These are phyloP conservation scores for Violaceomyces palustris DNA, from an alignment of 1,284 basidiomycete genomes.

Conservation along the genomic window DNA sequence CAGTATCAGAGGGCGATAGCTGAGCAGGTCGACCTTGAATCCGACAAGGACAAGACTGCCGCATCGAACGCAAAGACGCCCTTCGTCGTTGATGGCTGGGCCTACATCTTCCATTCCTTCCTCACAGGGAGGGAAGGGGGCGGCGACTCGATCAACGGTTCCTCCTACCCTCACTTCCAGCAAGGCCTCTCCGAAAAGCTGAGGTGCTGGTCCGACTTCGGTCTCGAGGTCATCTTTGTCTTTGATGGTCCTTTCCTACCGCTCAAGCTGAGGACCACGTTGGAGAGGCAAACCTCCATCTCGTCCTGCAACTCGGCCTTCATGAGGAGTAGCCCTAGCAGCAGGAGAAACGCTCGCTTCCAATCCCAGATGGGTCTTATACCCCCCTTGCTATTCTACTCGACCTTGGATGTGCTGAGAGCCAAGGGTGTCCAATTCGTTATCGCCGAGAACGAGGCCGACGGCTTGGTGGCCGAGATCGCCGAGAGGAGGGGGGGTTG, in stretches of 20 bases:
- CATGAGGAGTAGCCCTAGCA: slow-evolving; percentile 27
- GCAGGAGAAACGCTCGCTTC: slow-evolving; percentile 15
- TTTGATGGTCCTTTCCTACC: slow-evolving; percentile 39
- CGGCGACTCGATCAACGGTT: slow-evolving; percentile 24
- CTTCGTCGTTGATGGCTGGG: slow-evolving; percentile 39
- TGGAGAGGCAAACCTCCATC: slow-evolving; percentile 7
- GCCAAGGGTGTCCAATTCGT: slow-evolving; percentile 17
- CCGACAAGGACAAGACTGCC: neutral
- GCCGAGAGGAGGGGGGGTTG: slow-evolving; percentile 29
- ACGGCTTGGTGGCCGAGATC: slow-evolving; percentile 34
- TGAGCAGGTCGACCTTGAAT: slow-evolving; percentile 14
- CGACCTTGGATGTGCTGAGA: slow-evolving; percentile 20
- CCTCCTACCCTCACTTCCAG: slow-evolving; percentile 10
- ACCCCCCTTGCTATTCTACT: slow-evolving; percentile 27
- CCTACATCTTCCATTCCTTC: slow-evolving; percentile 36
- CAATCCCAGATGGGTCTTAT: slow-evolving; percentile 23
- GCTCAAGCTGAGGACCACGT: slow-evolving; percentile 27
- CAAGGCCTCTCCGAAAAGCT: slow-evolving; percentile 13
- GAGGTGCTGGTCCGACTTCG: too few species aligned
- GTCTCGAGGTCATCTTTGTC: slow-evolving; percentile 36
- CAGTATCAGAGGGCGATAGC: slow-evolving; percentile 16
- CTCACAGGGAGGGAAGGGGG: slow-evolving; percentile 25
- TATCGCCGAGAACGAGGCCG: slow-evolving; percentile 37
- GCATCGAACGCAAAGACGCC: slow-evolving; percentile 2
- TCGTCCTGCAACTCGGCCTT: slow-evolving; percentile 24